Evolutionary conservation across 1,284 basidiomycete species (phyloP).

Genomic region (Takashimella tepidaria): DNA sequence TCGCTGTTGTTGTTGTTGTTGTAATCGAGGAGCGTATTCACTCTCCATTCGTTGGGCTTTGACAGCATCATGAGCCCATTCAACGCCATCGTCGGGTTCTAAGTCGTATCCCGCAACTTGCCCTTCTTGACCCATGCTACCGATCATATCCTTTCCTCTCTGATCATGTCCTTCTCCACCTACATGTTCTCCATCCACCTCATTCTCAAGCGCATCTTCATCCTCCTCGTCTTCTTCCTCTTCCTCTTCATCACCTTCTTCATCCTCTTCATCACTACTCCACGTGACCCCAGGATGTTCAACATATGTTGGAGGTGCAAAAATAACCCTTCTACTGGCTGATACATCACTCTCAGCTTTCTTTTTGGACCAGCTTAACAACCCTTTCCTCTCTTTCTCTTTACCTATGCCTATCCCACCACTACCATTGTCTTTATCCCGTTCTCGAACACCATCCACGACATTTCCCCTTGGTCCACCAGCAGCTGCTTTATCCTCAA

Average conservation of each 20-base stretch:
- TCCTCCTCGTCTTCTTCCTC: slow-evolving; percentile 67
- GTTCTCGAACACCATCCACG: neutral
- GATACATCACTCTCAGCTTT: slow-evolving; percentile 10
- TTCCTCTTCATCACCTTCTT: slow-evolving; percentile 45
- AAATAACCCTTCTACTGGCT: slow-evolving; percentile 43
- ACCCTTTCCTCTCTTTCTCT: slow-evolving; percentile 30
- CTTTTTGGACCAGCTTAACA: slow-evolving; percentile 22
- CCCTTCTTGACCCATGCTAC: slow-evolving; percentile 21
- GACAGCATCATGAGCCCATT: slow-evolving; percentile 50
- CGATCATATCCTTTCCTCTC: slow-evolving; percentile 12
- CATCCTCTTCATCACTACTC: slow-evolving; percentile 69
- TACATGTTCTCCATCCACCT: slow-evolving; percentile 13
- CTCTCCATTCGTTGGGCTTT: slow-evolving; percentile 34
- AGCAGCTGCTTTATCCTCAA: slow-evolving; percentile 28
- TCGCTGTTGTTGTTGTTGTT: slow-evolving; percentile 11
- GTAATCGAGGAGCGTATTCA: neutral
- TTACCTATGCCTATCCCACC: too few relatives aligned
- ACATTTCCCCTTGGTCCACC: slow-evolving; percentile 8
- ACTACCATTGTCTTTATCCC: neutral
- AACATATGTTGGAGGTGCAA: slow-evolving; percentile 52
- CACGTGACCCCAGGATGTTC: slow-evolving; percentile 55
- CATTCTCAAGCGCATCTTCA: slow-evolving; percentile 49
- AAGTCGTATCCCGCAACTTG: slow-evolving; percentile 24
- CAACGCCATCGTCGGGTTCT: slow-evolving; percentile 52
- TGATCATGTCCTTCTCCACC: slow-evolving; percentile 15